A percentile compares a stretch with the other conserved stretches of the same genome.
Conservation (phyloP, 2,329 filamentous ascomycete species). For the Penicillium hordei region DNA sequence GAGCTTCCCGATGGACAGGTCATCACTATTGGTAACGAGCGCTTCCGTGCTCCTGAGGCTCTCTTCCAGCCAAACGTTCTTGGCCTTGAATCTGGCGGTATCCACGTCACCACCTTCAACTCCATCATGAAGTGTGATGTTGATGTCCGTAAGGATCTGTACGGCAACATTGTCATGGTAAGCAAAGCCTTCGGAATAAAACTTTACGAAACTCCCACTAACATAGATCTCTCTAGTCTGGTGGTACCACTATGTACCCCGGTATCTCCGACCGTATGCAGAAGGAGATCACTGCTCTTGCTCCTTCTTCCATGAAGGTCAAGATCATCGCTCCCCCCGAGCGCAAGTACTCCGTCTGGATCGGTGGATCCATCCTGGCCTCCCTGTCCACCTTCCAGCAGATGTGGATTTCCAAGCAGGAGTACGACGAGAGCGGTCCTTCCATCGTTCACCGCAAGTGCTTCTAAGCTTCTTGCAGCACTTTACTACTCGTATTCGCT, state of each 20-base stretch:
- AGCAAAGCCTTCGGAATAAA: conserved; percentile 39
- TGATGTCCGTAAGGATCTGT: conserved; percentile 99
- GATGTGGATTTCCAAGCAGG: conserved; percentile 99
- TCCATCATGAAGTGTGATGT: conserved; percentile 99
- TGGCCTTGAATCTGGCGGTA: conserved; percentile 97
- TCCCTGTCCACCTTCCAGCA: conserved; percentile 99
- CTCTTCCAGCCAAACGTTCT: conserved; percentile 99
- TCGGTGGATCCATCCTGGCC: conserved; percentile 99
- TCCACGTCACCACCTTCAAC: conserved; percentile 99
- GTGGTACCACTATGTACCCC: conserved; percentile 99
- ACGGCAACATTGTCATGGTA: conserved; percentile 99
- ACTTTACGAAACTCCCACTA: not conserved
- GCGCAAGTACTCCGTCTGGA: conserved; percentile 99
- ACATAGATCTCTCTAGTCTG: conserved; percentile 65
- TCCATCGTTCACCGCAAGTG: conserved; percentile 99
- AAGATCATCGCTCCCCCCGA: conserved; percentile 99
- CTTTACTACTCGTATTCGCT: conserved; percentile 38
- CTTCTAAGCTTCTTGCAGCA: conserved; percentile 71
- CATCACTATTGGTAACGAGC: conserved; percentile 99
- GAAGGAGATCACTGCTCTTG: conserved; percentile 99
- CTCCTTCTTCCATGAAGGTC: conserved; percentile 99
- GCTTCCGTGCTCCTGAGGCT: conserved; percentile 99
- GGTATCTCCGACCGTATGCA: conserved; percentile 99
- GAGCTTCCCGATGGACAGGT: conserved; percentile 99
- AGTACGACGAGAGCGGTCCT: conserved; percentile 99